A percentile compares a stretch with the other conserved stretches of the same genome.
These are phyloP conservation scores for Kalaharituber pfeilii DNA, from an alignment of 2,329 filamentous ascomycete species.

Conservation along the genomic window DNA sequence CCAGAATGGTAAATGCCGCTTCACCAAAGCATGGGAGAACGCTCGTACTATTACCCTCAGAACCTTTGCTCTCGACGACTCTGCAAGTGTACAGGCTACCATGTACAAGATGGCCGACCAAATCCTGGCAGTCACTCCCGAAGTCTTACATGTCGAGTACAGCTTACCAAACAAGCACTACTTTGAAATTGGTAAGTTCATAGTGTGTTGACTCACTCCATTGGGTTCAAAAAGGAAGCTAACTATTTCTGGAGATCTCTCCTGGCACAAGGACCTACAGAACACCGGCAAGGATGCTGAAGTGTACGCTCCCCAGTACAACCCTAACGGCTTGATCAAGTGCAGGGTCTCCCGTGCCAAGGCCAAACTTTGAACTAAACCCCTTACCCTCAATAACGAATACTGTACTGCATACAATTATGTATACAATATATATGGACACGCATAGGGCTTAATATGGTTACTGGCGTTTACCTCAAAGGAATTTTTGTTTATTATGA, in stretches of 20 bases:
- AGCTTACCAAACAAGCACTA: slow-evolving; percentile 95
- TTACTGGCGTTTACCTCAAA: no score
- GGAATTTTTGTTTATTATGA: no score
- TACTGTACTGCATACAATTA: no score
- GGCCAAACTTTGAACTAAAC: slow-evolving; percentile 28
- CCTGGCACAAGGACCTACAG: slow-evolving; percentile 89
- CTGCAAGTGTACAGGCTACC: slow-evolving; percentile 83
- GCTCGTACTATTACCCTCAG: slow-evolving; percentile 77
- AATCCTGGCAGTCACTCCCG: slow-evolving; percentile 59
- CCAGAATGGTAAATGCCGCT: slow-evolving; percentile 43
- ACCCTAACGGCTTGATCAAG: slow-evolving; percentile 89
- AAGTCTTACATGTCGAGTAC: slow-evolving; percentile 59
- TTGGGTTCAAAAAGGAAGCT: no score
- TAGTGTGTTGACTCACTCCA: neutral
- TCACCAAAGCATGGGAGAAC: slow-evolving; percentile 60
- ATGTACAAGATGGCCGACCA: slow-evolving; percentile 98
- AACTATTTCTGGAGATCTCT: slow-evolving; percentile 54
- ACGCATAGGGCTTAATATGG: no score
- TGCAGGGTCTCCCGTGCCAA: slow-evolving; percentile 60
- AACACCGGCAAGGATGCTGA: slow-evolving; percentile 93
- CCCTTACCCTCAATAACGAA: neutral
- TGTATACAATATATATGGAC: no score
- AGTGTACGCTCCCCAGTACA: slow-evolving; percentile 82
- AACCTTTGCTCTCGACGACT: slow-evolving; percentile 77
- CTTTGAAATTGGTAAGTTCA: slow-evolving; percentile 72